phyloP scores from a whole-genome alignment of 2,329 filamentous ascomycete genomes.

The Plectosphaerella cucumerina region DNA sequence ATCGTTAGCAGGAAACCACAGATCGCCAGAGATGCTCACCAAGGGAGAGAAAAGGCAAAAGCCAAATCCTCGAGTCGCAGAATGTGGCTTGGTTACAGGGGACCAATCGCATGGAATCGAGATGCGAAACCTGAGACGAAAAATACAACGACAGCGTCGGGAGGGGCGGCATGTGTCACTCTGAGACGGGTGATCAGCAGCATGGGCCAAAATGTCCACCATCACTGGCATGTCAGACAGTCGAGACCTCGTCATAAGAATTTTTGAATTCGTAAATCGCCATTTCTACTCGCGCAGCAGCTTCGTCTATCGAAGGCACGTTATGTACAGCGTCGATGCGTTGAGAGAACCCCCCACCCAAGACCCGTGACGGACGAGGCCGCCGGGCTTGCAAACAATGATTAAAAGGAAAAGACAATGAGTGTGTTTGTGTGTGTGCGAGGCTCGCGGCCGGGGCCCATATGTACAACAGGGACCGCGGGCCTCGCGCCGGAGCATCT shows the following conservation, averaged over 20 bases:
- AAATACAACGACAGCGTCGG: background rate
- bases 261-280: no score
- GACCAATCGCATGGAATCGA: background rate
- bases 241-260: no score
- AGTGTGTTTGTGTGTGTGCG: background rate
- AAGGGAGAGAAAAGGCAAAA: no score
- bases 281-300: background rate
- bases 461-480: no score
- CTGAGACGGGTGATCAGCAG: background rate
- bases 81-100: background rate
- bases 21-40: no score
- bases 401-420: background rate
- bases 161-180: background rate
- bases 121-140: background rate
- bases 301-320: background rate
- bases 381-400: background rate
- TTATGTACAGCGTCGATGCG: background rate
- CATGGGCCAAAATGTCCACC: background rate
- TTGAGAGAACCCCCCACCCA: background rate
- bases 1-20: no score
- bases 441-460: no score
- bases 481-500: no score
- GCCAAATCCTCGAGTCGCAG: background rate
- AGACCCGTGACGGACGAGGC: background rate
- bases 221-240: no score